Conservation (phyloP, 2,329 filamentous ascomycete species). For the Paradendryphiella salina region DNA sequence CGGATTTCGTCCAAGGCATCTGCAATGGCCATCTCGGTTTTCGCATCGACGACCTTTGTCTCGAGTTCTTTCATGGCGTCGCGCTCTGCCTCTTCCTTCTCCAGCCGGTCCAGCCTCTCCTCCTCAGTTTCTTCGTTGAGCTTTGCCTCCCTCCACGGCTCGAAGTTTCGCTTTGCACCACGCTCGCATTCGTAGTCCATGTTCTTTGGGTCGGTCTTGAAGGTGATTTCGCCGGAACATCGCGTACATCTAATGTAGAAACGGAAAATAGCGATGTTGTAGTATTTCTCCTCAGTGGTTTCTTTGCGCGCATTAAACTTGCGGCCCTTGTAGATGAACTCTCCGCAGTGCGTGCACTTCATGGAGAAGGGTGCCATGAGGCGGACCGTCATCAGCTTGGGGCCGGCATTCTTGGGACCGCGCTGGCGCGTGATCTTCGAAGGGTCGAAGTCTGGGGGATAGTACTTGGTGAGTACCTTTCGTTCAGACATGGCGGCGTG, state of each 20-base stretch:
- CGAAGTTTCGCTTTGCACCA: constrained; percentile 90
- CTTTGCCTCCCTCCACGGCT: constrained; percentile 78
- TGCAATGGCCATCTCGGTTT: constrained; percentile 93
- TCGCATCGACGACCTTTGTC: constrained; percentile 88
- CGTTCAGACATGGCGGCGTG: constrained; percentile 74
- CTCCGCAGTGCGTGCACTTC: constrained; percentile 70
- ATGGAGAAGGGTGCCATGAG: constrained; percentile 88
- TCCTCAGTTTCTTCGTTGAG: constrained; percentile 79
- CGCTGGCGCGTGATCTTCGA: constrained; percentile 71
- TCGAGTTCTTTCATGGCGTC: constrained; percentile 96
- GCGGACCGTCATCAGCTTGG: constrained; percentile 81
- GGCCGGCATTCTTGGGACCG: constrained; percentile 71
- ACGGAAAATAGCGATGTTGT: constrained; percentile 81
- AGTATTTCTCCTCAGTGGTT: constrained; percentile 86
- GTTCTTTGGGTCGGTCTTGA: constrained; percentile 92
- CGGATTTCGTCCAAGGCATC: constrained; percentile 95
- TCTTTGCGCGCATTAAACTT: constrained; percentile 97
- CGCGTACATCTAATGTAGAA: constrained; percentile 89
- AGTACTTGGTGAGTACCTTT: constrained; percentile 73
- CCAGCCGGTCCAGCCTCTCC: constrained; percentile 79
- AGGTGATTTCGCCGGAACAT: constrained; percentile 84
- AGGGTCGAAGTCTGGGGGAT: constrained; percentile 85
- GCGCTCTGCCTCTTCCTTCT: constrained; percentile 75
- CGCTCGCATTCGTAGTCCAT: constrained; percentile 83
- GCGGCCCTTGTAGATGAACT: constrained; percentile 89